Conservation (phyloP, 2,329 filamentous ascomycete species). For the Sphaerulina vaccinii region DNA sequence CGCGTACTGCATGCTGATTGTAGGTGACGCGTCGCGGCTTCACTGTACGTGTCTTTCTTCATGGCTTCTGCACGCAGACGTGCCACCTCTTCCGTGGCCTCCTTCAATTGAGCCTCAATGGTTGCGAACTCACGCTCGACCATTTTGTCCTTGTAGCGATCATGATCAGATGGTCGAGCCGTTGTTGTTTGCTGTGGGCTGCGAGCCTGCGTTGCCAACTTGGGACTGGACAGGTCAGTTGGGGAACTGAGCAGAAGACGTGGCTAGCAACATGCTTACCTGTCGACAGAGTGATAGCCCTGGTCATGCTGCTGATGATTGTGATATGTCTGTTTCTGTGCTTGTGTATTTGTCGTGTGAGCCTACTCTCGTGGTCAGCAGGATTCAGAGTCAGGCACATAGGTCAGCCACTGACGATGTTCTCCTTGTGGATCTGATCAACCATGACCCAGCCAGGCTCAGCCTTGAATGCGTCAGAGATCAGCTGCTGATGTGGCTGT, state of each 20-base stretch:
- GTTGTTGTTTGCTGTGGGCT: background rate
- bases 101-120: background rate
- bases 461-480: conserved; percentile 9
- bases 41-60: background rate
- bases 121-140: background rate
- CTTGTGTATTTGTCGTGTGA: background rate
- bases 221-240: background rate
- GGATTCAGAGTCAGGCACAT: background rate
- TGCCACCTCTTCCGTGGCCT: background rate
- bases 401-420: background rate
- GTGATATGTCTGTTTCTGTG: background rate
- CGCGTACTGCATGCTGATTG: background rate
- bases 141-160: background rate
- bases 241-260: background rate
- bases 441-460: background rate
- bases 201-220: too few species aligned
- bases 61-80: background rate
- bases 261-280: conserved; percentile 16
- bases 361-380: background rate
- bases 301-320: conserved; percentile 21
- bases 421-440: conserved; percentile 3
- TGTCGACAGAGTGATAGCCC: conserved; percentile 23
- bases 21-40: background rate
- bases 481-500: conserved; percentile 10
- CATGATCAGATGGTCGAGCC: background rate